Evolutionary conservation across 768 basidiomycete species (phyloP).

Genomic region (Tremella mesenterica): DNA sequence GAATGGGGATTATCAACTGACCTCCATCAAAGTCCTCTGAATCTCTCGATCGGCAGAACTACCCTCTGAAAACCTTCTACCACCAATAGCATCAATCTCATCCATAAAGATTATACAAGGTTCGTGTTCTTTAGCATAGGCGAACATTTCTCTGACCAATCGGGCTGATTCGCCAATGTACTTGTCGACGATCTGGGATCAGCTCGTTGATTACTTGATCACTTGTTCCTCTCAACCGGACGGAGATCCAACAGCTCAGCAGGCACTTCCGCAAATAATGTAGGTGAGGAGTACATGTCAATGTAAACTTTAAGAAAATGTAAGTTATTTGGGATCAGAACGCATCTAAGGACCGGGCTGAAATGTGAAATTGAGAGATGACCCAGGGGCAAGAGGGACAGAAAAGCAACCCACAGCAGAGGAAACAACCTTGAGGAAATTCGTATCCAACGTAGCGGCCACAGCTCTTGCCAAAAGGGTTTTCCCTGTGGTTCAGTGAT

Average conservation of each 20-base stretch:
- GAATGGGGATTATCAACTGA: slow-evolving; percentile 35
- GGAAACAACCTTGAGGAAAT: slow-evolving; percentile 97
- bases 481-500: slow-evolving; percentile 50
- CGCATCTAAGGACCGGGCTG: no score
- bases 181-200: slow-evolving; percentile 49
- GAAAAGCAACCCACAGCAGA: slow-evolving; percentile 81
- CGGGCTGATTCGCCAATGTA: slow-evolving; percentile 98
- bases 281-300: no score
- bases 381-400: background rate
- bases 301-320: no score
- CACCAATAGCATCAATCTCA: slow-evolving; percentile 83
- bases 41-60: slow-evolving; percentile 98
- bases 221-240: no score
- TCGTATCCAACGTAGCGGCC: slow-evolving; percentile 88
- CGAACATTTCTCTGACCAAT: slow-evolving; percentile 96
- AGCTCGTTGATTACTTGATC: slow-evolving; percentile 1
- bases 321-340: no score
- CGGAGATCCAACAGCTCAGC: no score
- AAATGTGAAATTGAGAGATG: no score
- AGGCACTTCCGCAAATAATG: no score
- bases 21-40: slow-evolving; percentile 96
- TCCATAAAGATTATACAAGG: slow-evolving; percentile 98
- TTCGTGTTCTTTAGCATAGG: slow-evolving; percentile 93
- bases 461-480: slow-evolving; percentile 89
- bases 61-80: slow-evolving; percentile 81